Conservation (phyloP, 2,329 filamentous ascomycete genomes). For the Fusarium citri region DNA sequence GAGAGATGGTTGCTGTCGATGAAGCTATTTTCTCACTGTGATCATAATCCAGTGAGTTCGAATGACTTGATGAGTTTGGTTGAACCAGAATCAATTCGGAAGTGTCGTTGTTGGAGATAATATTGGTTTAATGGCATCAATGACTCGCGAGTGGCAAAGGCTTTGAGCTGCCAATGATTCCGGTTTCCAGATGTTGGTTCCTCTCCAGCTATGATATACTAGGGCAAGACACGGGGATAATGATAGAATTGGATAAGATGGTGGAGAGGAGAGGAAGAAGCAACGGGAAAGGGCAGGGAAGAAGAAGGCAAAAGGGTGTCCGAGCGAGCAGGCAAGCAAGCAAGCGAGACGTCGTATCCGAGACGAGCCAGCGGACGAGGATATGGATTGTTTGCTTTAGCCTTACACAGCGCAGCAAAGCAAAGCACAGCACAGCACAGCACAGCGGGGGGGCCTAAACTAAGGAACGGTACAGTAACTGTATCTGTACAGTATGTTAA, state of each 20-base stretch:
- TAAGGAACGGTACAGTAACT: slow-evolving; percentile 1
- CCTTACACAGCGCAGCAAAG: slow-evolving; percentile 40
- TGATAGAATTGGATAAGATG: slow-evolving; percentile 2
- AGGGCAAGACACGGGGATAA: slow-evolving; percentile 8
- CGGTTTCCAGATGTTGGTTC: slow-evolving; percentile 24
- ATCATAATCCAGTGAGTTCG: slow-evolving; percentile 2
- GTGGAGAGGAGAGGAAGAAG: slow-evolving; percentile 13
- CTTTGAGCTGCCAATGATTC: slow-evolving; percentile 3
- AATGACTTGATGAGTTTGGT: neutral
- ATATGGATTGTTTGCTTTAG: slow-evolving; percentile 46
- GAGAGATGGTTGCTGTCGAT: slow-evolving; percentile 7
- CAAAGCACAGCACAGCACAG: neutral
- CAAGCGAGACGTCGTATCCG: slow-evolving; percentile 24
- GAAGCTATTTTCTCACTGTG: slow-evolving; percentile 7
- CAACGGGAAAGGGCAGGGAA: slow-evolving; percentile 13
- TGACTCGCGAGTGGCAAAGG: slow-evolving; percentile 20
- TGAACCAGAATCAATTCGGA: neutral
- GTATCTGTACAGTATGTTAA: neutral
- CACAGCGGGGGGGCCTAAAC: slow-evolving; percentile 30
- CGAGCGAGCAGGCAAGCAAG: neutral
- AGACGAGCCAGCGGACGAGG: slow-evolving; percentile 22
- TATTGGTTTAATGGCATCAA: slow-evolving; percentile 14
- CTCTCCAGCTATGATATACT: slow-evolving; percentile 12
- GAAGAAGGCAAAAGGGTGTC: slow-evolving; percentile 15
- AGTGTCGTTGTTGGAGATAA: slow-evolving; percentile 2